Evolutionary conservation across 2,329 filamentous ascomycete species (phyloP), one percentile per base, ranked within the genome.

Genomic region (Aspergillus vadensis): DNA sequence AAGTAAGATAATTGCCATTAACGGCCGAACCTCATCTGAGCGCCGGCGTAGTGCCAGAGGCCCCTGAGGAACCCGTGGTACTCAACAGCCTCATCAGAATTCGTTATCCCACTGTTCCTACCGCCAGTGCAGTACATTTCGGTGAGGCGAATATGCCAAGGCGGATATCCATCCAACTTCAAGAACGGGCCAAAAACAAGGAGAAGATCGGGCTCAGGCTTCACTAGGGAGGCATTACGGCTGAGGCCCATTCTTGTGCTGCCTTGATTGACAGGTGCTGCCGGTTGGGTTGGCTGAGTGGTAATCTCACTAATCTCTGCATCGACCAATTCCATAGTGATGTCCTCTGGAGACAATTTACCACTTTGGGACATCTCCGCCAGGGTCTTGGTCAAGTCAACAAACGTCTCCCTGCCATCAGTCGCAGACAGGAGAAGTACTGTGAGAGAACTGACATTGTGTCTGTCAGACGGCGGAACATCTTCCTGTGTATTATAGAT

Each of bases 1-100:
- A 9, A 30, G 27, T 1, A 30, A 12, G n/a, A 39, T 9, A 30
- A 23, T 9, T 23, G 30, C 19, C 64, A 47, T 70, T 77, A 88
- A 69, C 83, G 78, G 27, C 93, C 93, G 69, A 93, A 87, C 60
- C 93, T 86, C 85, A 98, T 96, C 76, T 97, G 91, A 3, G 93
- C 94, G 66, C 88, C 88, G 9, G 92, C 90, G 78, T 87, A 99
- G 70, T 89, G 91, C 75, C 91, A 89, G 68, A 99, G 79, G 1
- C 89, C 94, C 64, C 89, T 85, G 65, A 98, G 81, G 76, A 98
- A 99, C 30, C 96, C 90, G 73, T 97, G 93, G 76, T 99, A 99
- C 48, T 92, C 92, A 17, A 99, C 93, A 1, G 74, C 70, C 56
- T 79, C 78, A 5, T 73, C 73, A 57, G 72, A 74, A 0, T 75